phyloP scores from a whole-genome alignment of 2,329 filamentous ascomycete species.

The Pleoardoris graminearum region DNA sequence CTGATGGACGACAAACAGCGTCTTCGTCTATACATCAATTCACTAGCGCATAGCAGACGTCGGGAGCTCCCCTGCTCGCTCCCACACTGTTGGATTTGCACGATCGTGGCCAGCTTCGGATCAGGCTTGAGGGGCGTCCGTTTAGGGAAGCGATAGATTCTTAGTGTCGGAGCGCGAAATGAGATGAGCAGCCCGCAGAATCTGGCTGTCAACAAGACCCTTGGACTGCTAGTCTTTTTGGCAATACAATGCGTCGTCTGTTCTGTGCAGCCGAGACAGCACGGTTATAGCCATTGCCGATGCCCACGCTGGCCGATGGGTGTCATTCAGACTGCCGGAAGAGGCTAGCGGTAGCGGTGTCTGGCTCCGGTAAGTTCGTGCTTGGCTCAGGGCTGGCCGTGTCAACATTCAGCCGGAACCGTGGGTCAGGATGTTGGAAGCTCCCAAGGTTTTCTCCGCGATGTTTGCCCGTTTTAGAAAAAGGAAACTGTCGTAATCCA shows the following conservation, averaged over 20 bases:
- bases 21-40: neutral
- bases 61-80: conserved; percentile 31
- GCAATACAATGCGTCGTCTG: conserved; percentile 16
- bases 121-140: conserved; percentile 39
- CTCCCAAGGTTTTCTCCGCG: conserved; percentile 16
- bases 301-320: neutral
- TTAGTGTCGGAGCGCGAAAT: conserved; percentile 30
- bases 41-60: conserved; percentile 12
- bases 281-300: neutral
- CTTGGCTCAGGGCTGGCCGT: neutral
- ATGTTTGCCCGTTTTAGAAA: neutral
- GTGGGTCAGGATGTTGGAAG: conserved; percentile 5
- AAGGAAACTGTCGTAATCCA: conserved; percentile 10
- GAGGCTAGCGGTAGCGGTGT: neutral
- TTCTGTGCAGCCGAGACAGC: conserved; percentile 11
- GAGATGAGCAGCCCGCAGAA: conserved; percentile 19
- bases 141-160: conserved; percentile 36
- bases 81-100: conserved; percentile 33
- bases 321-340: neutral
- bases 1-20: neutral
- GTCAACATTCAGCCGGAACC: neutral
- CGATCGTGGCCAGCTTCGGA: conserved; percentile 32
- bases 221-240: conserved; percentile 24
- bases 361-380: neutral
- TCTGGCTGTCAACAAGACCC: neutral